Base-by-base conservation (phyloP, 1,139 yeast species). In the Taphrina wiesneri region DNA sequence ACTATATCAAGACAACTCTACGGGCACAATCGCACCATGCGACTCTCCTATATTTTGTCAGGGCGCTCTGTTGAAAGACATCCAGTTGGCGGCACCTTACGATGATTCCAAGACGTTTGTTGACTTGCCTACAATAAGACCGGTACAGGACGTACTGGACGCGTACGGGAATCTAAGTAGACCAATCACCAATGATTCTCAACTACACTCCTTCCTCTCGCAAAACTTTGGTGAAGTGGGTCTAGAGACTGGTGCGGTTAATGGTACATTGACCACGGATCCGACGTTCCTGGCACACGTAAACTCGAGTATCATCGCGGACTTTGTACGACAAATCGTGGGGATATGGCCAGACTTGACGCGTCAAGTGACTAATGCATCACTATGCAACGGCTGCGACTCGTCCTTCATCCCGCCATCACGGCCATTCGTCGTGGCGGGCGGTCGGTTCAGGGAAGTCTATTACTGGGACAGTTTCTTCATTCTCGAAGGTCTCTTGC, bases 401-500 rank as follows among this genome's bases (percentile, higher is more conserved):
- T 39, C 60, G 13, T 64, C 67, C 11, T 57, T 59, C 39, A 34
- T 64, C 13, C 67, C 67, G 9, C 45, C 54, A n/a, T 23, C 51
- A 15, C 64, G 60, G 9, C 54, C 67, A 5, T 57, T 57, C 43
- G 60, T 64, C 25, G 67, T 64, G 17, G 67, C 67, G 6, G 67
- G 67, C 0, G 67, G 64, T 2, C 59, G 67, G 9, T 64, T 57
- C 54, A 45, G 57, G 19, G 67, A 64, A 43, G 25, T 43, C n/a
- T 64, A 64, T 30, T 64, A 64, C n/a, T 64, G 67, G 64, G 65
- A 57, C 49, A 63, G 60, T 17, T 56, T 47, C 51, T 64, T 64
- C 60, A 64, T 59, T 25, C 41, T 64, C 47, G 64, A 57, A 17
- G 67, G 67, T 45, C 65, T 64, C 15, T 26, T 64, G 23, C 52